Evolutionary conservation across 208 protist genomes (phyloP), one percentile per base, ranked within the genome.

Genomic region (Naegleria lovaniensis): DNA sequence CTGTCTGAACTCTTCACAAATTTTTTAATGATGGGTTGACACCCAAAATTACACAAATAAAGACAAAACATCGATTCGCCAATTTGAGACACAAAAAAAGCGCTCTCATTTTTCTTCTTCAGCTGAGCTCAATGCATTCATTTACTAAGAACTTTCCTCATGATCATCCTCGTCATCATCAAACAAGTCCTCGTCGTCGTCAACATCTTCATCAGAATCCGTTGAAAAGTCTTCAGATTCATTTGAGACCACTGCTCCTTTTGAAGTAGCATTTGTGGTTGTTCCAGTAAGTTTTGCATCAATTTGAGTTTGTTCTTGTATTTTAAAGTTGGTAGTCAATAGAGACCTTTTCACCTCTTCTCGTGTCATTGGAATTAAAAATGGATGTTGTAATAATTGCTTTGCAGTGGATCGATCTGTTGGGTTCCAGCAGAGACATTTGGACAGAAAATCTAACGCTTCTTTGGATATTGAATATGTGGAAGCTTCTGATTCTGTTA

Each of bases 361-460:
- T 29, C 22, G 19, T 67, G 55, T 22, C 22, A 67, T 29, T 67
- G 55, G 55, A 29, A 29, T 67, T 29, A 67, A 29, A 13, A 97
- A 96, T 16, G 94, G 92, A 92, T 97, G 96, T 52, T 95, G 88
- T 52, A 97, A 92, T 90, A 97, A 92, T 85, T 94, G 88, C 16
- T 93, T 83, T 40, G 95, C 94, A 29, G 91, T 94, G 25, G 92
- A 90, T 22, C 96, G 93, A 83, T 95, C 93, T 11, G 93, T 92
- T 7, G 95, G 94, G 90, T 97, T 92, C 15, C 96, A 67, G 33
- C 87, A 85, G 43, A 97, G 91, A 84, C 94, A 96, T 84, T 90
- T 92, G n/a, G 76, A 90, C n/a, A 97, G 93, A 91, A 96, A 96
- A 90, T 96, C 93, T 58, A 93, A 92, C n/a, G 95, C 94, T 33